These are phyloP conservation scores for Colletotrichum neosansevieriae DNA, from an alignment of 2,329 filamentous ascomycete genomes.

Conservation along the genomic window DNA sequence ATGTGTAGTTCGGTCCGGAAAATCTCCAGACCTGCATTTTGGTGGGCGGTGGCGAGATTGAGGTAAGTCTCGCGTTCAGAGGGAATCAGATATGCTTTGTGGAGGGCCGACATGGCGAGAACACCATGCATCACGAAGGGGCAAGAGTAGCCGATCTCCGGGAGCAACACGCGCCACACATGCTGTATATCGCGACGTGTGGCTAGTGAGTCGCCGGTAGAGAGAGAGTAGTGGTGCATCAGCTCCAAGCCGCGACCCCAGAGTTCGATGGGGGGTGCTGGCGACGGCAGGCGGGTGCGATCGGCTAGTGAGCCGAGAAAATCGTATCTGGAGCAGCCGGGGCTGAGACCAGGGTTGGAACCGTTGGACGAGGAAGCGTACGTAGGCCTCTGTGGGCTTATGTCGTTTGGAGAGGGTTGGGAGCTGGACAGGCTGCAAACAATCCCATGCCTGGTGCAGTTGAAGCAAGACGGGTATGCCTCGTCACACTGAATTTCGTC, in stretches of 20 bases:
- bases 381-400: background rate
- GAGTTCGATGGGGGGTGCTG: constrained; percentile 13
- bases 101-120: constrained; percentile 46
- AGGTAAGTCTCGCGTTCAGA: constrained; percentile 44
- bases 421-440: constrained; percentile 44
- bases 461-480: constrained; percentile 46
- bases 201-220: constrained; percentile 44
- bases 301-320: constrained; percentile 6
- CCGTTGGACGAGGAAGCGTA: background rate
- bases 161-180: constrained; percentile 46
- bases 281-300: background rate
- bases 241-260: constrained; percentile 44
- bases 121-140: constrained; percentile 49
- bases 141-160: constrained; percentile 45
- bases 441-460: constrained; percentile 47
- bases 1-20: constrained; percentile 44
- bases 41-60: constrained; percentile 46
- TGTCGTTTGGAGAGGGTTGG: background rate
- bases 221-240: constrained; percentile 48
- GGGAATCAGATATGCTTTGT: constrained; percentile 49
- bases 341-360: background rate
- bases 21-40: constrained; percentile 47
- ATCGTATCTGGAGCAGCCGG: background rate
- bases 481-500: constrained; percentile 44
- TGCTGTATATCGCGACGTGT: constrained; percentile 43